Conservation (phyloP, 805 yeast genomes). For the Cyberlindnera petersonii region DNA sequence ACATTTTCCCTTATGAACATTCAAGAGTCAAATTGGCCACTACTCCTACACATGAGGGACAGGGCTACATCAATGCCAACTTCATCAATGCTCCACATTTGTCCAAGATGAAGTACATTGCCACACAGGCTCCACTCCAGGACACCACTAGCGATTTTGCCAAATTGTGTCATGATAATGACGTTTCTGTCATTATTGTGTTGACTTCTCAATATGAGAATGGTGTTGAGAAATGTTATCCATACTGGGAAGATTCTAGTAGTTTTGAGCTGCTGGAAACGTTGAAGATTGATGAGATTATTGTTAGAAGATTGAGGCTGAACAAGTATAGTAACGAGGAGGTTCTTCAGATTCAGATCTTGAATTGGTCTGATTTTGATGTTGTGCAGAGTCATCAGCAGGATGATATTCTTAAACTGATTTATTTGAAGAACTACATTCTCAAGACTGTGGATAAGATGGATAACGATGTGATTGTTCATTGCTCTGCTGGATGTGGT, state of each 20-base stretch:
- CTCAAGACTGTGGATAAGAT: slow-evolving; percentile 27
- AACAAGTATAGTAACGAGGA: slow-evolving; percentile 37
- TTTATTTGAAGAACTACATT: slow-evolving; percentile 43
- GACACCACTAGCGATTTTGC: slow-evolving; percentile 81
- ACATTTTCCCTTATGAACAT: slow-evolving; percentile 69
- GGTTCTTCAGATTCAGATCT: slow-evolving; percentile 70
- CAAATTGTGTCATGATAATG: slow-evolving; percentile 65
- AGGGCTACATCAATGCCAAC: slow-evolving; percentile 51
- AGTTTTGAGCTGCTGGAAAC: slow-evolving; percentile 18
- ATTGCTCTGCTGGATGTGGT: slow-evolving; percentile 97
- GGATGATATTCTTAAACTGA: slow-evolving; percentile 51
- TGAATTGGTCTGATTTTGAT: slow-evolving; percentile 83
- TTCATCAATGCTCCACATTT: slow-evolving; percentile 40
- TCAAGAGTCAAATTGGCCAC: slow-evolving; percentile 36
- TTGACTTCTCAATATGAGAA: slow-evolving; percentile 74
- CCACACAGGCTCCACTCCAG: slow-evolving; percentile 83
- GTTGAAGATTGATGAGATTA: slow-evolving; percentile 25
- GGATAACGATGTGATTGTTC: slow-evolving; percentile 50
- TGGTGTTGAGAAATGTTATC: slow-evolving; percentile 74
- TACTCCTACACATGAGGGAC: slow-evolving; percentile 30
- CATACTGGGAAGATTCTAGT: slow-evolving; percentile 74
- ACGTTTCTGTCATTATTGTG: slow-evolving; percentile 64
- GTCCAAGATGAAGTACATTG: slow-evolving; percentile 52
- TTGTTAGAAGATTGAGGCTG: slow-evolving; percentile 40
- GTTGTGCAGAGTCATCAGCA: slow-evolving; percentile 45